Evolutionary conservation across 306 rosid genomes (phyloP).

Genomic region (Casuarina cunninghamiana): DNA sequence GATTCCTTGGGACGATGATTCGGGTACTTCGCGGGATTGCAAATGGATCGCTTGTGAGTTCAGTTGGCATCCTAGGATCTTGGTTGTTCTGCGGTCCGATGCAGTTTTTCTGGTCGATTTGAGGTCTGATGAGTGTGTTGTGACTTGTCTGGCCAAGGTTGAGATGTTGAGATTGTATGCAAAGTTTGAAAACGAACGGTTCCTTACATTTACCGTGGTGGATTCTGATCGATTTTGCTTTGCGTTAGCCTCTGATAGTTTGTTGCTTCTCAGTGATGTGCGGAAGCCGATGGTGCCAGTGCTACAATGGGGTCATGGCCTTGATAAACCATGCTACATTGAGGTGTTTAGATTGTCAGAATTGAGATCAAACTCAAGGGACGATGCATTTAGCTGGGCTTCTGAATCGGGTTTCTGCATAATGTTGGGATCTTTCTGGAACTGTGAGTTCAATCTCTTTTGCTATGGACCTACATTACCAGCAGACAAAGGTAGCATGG

Average conservation of each 20-base stretch:
- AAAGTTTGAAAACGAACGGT: slow-evolving; percentile 39
- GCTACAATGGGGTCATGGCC: slow-evolving; percentile 62
- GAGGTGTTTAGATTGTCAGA: slow-evolving; percentile 49
- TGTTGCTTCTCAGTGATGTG: slow-evolving; percentile 63
- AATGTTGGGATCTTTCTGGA: slow-evolving; percentile 68
- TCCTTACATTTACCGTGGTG: slow-evolving; percentile 51
- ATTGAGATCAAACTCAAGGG: slow-evolving; percentile 53
- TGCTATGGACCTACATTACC: slow-evolving; percentile 57
- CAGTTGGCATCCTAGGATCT: slow-evolving; percentile 66
- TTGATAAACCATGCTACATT: slow-evolving; percentile 47
- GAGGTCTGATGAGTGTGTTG: slow-evolving; percentile 34
- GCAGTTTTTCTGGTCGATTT: slow-evolving; percentile 68
- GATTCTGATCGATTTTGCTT: slow-evolving; percentile 50
- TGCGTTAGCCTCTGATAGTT: slow-evolving; percentile 49
- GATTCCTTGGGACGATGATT: slow-evolving; percentile 45
- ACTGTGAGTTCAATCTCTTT: slow-evolving; percentile 52
- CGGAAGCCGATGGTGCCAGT: slow-evolving; percentile 61
- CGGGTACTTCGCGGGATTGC: slow-evolving; percentile 8
- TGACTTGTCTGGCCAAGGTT: slow-evolving; percentile 56
- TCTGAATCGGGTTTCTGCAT: slow-evolving; percentile 66
- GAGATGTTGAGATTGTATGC: slow-evolving; percentile 44
- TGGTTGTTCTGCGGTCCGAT: slow-evolving; percentile 58
- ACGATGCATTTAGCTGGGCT: slow-evolving; percentile 48
- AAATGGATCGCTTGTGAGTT: slow-evolving; percentile 73
- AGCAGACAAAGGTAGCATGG: slow-evolving; percentile 31